Evolutionary conservation across 495 filamentous ascomycete genomes (phyloP), one percentile per base, ranked within the genome.

Genomic region (Cudoniella acicularis): DNA sequence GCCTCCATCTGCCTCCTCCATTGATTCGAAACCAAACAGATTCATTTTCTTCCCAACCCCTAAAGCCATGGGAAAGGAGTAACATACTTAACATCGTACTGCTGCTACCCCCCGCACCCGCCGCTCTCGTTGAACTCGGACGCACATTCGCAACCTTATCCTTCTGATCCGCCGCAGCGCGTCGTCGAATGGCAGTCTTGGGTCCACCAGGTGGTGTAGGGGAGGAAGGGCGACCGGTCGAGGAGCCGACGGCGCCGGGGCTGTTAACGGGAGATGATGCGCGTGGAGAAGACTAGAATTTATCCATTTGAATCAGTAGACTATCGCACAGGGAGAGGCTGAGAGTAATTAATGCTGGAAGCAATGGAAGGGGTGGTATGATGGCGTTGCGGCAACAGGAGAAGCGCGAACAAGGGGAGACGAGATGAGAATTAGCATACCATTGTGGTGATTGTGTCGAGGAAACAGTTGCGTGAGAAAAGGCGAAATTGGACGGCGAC

Each of bases 71-170:
- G 1, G 18, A 54, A 17, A 54, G 25, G 54, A 47, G 2, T 18
- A 26, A 81, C 85, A 59, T 82, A 86, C 93, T 91, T 73, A 98
- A 83, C 94, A 98, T 98, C 47, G 94, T 98, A 72, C 91, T 94
- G 72, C 87, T 94, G 64, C 92, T 96, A 57, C 94, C 94, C 59
- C 94, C 94, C 10, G 95, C 94, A 61, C 95, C 94, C 16, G 94
- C 94, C 27, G 93, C 86, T 61, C 95, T 82, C 54, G 94, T 98
- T 71, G 89, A 93, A 72, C 85, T 88, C 24, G 94, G 94, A 51
- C 94, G 77, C 50, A 81, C 86, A 86, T 96, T 98, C 62, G 92
- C 91, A 56, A 91, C 82, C 74, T 91, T 91, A 69, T 96, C 92
- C 72, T 94, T 94, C 76, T 95, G 87, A 72, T 98, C 94, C 58